Evolutionary conservation across 2,329 filamentous ascomycete species (phyloP), one percentile per base, ranked within the genome.

Genomic region (Xylariaceae sp.): DNA sequence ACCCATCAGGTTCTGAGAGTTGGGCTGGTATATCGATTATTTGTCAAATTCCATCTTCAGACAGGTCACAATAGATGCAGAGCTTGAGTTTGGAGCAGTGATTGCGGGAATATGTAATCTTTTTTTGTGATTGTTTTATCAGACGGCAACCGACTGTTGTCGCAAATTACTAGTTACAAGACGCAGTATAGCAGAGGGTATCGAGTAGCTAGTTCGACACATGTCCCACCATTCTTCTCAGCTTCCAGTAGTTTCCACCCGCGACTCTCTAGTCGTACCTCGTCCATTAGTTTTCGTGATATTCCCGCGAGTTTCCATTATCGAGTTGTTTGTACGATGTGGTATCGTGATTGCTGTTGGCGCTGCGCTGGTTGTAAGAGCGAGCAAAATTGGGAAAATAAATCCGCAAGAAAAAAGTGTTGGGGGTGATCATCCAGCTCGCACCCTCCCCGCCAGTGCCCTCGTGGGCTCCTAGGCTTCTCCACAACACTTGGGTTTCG

Each of bases 161-260:
- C 22, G 47, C 54, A 53, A 58, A 45, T 28, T 28, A 28, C 55
- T 60, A 60, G 50, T 48, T 56, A 55, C 45, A 49, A 48, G 39
- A 55, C 41, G 49, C 51, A 51, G 57, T 50, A 46, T 52, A 47
- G 50, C 31, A 40, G 45, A 45, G 50, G 16, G 38, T 31, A 51
- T 54, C 48, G 54, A 41, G 48, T 50, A 56, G 54, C 51, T 50
- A 48, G 40, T 42, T 51, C 53, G 40, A 46, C 7, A 28, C 22
- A 7, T 53, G 31, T 12, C 46, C 48, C 40, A 34, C 36, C 43
- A 47, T 42, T 7, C 34, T 45, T 50, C 46, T 51, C 58, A 60
- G 58, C 58, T 60, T 46, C 59, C 60, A 55, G 55, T 59, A 58
- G 60, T 54, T 55, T 60, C 47, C 22, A 42, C 50, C 50, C 31